These are phyloP conservation scores for Lablab purpureus DNA, from an alignment of 306 rosid species.

Conservation along the genomic window DNA sequence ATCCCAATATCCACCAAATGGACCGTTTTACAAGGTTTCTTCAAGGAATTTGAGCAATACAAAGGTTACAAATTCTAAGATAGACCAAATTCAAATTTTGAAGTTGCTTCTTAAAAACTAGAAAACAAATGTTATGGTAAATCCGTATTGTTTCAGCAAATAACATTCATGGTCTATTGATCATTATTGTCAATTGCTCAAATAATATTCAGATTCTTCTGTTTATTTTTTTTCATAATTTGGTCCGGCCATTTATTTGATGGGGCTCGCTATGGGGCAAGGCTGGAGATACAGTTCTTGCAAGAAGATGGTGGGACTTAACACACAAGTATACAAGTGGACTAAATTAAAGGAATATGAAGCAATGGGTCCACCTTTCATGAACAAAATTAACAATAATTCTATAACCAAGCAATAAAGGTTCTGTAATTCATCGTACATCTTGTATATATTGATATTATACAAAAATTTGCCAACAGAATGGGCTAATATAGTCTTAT, in stretches of 20 bases:
- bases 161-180: conserved; percentile 28
- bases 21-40: not conserved
- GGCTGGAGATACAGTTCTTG: conserved; percentile 23
- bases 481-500: conserved; percentile 41
- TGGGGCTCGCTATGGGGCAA: conserved; percentile 18
- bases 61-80: conserved; percentile 34
- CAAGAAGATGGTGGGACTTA: conserved; percentile 25
- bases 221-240: not conserved
- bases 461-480: conserved; percentile 39
- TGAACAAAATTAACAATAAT: conserved; percentile 1
- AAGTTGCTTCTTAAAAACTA: conserved; percentile 5
- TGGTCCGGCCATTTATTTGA: conserved; percentile 9
- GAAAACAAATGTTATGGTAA: not conserved
- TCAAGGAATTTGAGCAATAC: not conserved
- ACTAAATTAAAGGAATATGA: conserved; percentile 8
- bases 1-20: not conserved
- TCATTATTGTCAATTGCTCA: conserved; percentile 30
- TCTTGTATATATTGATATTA: not conserved
- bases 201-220: conserved; percentile 26
- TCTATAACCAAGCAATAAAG: conserved; percentile 14
- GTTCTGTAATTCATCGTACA: not conserved
- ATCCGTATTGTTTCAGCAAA: conserved; percentile 9
- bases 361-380: conserved; percentile 1
- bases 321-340: not conserved
- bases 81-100: conserved; percentile 19